phyloP scores from a whole-genome alignment of 1,284 basidiomycete species.

The Leccinum subspadiceum region DNA sequence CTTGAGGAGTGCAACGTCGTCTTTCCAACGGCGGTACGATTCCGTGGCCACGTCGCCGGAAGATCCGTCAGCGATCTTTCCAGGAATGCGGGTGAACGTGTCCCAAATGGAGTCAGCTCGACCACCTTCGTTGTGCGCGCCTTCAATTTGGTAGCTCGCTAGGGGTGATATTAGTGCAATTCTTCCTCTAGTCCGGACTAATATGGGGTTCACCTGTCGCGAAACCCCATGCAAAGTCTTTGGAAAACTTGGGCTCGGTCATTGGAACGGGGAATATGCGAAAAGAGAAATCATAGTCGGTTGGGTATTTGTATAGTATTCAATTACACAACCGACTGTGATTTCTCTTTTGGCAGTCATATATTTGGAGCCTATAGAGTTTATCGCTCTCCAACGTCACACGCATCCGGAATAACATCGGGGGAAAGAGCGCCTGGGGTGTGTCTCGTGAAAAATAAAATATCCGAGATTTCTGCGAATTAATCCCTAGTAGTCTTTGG shows the following conservation, averaged over 20 bases:
- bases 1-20: conserved; percentile 43
- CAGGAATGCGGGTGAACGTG: conserved; percentile 64
- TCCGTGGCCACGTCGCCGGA: conserved; percentile 41
- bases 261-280: not conserved
- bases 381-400: not conserved
- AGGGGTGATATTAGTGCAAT: not conserved
- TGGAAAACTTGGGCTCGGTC: not conserved
- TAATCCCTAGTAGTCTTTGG: not conserved
- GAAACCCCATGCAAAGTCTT: conserved; percentile 6
- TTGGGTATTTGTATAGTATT: not conserved
- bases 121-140: conserved; percentile 53
- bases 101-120: conserved; percentile 75
- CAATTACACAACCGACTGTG: no score
- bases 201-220: conserved; percentile 3
- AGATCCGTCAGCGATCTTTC: conserved; percentile 48
- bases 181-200: not conserved
- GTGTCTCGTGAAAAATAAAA: not conserved
- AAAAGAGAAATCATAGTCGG: not conserved
- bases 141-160: conserved; percentile 72
- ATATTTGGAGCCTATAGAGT: not conserved
- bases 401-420: conserved; percentile 5
- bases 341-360: not conserved
- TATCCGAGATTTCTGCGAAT: not conserved
- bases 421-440: not conserved
- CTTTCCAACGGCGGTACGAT: conserved; percentile 38